Base-by-base conservation (phyloP, 2,329 filamentous ascomycete species). In the Verticillium dahliae region DNA sequence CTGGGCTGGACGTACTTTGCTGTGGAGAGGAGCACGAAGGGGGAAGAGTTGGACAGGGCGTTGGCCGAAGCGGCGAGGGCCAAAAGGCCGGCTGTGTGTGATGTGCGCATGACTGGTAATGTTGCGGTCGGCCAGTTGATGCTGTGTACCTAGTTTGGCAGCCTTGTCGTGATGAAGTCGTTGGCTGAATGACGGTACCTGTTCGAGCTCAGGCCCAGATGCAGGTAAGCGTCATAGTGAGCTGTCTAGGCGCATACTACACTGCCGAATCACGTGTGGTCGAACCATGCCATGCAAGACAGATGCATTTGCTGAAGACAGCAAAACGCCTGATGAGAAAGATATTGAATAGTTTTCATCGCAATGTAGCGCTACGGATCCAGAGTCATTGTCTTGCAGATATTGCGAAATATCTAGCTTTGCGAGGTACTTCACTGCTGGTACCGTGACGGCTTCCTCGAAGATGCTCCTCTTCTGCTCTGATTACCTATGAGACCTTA, bases 1-100 rank as follows among this genome's bases (percentile, higher is more conserved):
- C 64, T 60, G 64, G 18, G 45, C n/a, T 14, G 10, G 60, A 71
- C 88, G 70, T 88, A 97, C 93, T 88, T 80, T 65, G 89, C 84
- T 56, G 89, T 94, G 37, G 94, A 97, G 74, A 96, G 89, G 67
- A 97, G 79, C 72, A 97, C 84, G 75, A 97, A 95, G 18, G 95
- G 94, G 60, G 91, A 93, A 2, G 93, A 92, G 75, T 97, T 89
- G 65, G 85, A 87, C 74, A 97, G 95, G 33, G 91, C 93, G 64
- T 86, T 79, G 55, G 82, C 86, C 31, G 81, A 80, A 63, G 84
- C 81, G 67, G 84, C 80, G 69, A 85, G 75, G 66, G 81, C 81
- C 70, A 85, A 75, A 58, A 84, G 71, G 67, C 80, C 74, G 63
- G 79, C 75, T 70, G 82, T 70, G 71, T 77, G 72, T 61, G 81